Conservation (phyloP, 768 basidiomycete genomes). For the Psilocybe azurescens region DNA sequence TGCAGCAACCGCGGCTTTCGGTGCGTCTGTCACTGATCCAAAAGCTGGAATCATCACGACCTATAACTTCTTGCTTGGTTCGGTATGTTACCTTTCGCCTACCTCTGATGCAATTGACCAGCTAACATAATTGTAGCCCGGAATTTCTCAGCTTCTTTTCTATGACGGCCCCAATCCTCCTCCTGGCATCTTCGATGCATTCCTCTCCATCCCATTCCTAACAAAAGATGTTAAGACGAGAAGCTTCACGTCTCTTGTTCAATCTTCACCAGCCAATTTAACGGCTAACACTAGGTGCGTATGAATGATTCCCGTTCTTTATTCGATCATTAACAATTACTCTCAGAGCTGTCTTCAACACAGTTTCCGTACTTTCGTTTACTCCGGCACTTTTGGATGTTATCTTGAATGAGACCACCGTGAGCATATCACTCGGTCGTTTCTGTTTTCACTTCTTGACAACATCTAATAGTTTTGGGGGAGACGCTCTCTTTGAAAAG, state of each 20-base stretch:
- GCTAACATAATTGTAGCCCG: conserved; percentile 10
- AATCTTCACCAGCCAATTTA: conserved; percentile 38
- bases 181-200: conserved; percentile 54
- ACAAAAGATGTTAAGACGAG: conserved; percentile 43
- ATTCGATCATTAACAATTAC: background rate
- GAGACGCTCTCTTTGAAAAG: conserved; percentile 30
- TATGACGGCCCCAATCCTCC: conserved; percentile 62
- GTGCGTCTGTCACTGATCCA: conserved; percentile 48
- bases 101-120: too few species aligned
- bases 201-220: conserved; percentile 47
- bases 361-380: conserved; percentile 43
- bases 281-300: conserved; percentile 32
- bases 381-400: conserved; percentile 41
- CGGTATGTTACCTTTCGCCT: conserved; percentile 32
- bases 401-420: conserved; percentile 48
- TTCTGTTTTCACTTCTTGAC: background rate
- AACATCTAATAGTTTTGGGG: conserved; percentile 41
- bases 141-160: conserved; percentile 48
- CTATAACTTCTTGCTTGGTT: conserved; percentile 40
- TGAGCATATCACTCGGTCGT: conserved; percentile 23
- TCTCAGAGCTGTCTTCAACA: conserved; percentile 41
- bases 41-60: conserved; percentile 56
- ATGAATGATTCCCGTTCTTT: background rate
- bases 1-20: conserved; percentile 46
- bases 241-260: conserved; percentile 46